Evolutionary conservation across 306 rosid species (phyloP).

Genomic region (Cucurbita moschata): DNA sequence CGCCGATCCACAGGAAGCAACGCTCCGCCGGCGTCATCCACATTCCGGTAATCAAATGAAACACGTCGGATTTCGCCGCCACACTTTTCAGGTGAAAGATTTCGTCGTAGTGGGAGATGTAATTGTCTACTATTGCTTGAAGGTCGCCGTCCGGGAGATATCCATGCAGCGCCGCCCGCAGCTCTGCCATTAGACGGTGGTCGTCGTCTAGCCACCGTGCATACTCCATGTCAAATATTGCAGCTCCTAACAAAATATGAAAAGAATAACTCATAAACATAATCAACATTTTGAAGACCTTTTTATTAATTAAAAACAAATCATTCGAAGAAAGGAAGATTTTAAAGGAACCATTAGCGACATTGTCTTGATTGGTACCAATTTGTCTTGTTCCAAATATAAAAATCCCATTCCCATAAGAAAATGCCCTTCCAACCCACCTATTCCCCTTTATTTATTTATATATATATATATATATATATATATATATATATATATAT

Average conservation of each 20-base stretch:
- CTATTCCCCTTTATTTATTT: neutral
- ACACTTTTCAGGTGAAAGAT: slow-evolving; percentile 47
- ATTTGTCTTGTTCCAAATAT: slow-evolving; percentile 1
- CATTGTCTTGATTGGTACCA: neutral
- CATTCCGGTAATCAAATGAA: slow-evolving; percentile 69
- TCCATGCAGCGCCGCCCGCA: slow-evolving; percentile 44
- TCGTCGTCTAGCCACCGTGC: slow-evolving; percentile 89
- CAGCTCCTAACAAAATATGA: slow-evolving; percentile 43
- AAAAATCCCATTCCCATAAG: neutral
- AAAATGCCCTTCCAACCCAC: slow-evolving; percentile 9
- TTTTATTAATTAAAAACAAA: neutral
- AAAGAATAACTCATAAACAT: neutral
- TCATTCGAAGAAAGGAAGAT: neutral
- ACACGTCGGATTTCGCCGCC: slow-evolving; percentile 82
- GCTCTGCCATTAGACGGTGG: slow-evolving; percentile 58
- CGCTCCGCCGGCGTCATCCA: slow-evolving; percentile 87
- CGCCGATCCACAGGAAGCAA: slow-evolving; percentile 94
- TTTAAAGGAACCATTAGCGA: neutral
- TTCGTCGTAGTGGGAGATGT: slow-evolving; percentile 58
- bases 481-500: no score
- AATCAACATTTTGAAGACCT: neutral
- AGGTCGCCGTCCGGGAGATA: slow-evolving; percentile 51
- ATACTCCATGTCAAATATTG: slow-evolving; percentile 91
- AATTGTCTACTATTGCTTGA: slow-evolving; percentile 46
- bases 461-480: no score